These are phyloP conservation scores for Paraconiothyrium sp. DNA, from an alignment of 2,329 filamentous ascomycete species.

Conservation along the genomic window DNA sequence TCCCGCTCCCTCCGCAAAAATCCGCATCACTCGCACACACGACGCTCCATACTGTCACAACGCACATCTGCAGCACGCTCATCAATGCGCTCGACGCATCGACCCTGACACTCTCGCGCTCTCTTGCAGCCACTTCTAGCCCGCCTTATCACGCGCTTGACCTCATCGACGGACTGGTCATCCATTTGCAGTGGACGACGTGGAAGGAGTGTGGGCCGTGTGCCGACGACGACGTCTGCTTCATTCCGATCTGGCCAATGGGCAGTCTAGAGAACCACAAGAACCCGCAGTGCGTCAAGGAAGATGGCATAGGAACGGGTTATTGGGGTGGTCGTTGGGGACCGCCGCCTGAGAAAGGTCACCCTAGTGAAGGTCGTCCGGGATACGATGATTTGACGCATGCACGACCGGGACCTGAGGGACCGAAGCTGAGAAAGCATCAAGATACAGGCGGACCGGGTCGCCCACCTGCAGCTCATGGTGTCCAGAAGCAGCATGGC, in stretches of 20 bases:
- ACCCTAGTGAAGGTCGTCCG: not conserved
- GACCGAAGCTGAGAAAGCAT: not conserved
- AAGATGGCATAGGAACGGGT: conserved; percentile 25
- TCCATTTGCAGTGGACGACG: conserved; percentile 66
- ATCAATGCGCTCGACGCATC: conserved; percentile 32
- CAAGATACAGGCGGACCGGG: not conserved
- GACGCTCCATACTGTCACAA: conserved; percentile 41
- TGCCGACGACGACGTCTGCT: conserved; percentile 63
- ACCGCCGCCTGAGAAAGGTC: not conserved
- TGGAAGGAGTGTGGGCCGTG: conserved; percentile 69
- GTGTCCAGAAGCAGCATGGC: not conserved
- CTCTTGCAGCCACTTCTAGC: conserved; percentile 14
- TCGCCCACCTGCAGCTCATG: not conserved
- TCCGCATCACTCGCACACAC: conserved; percentile 38
- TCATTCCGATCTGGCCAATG: conserved; percentile 72
- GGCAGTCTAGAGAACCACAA: conserved; percentile 65
- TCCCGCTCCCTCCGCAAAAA: conserved; percentile 23
- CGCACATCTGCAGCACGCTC: conserved; percentile 47
- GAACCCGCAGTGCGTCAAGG: conserved; percentile 54
- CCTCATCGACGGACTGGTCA: conserved; percentile 54
- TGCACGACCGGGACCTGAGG: not conserved
- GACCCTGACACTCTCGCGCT: conserved; percentile 20
- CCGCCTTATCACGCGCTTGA: conserved; percentile 37
- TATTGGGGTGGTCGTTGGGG: conserved; percentile 38
- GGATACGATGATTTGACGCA: not conserved